Evolutionary conservation across 176 grass and related monocot genomes (phyloP).

Genomic region (Rhipidocladum racemiflorum): DNA sequence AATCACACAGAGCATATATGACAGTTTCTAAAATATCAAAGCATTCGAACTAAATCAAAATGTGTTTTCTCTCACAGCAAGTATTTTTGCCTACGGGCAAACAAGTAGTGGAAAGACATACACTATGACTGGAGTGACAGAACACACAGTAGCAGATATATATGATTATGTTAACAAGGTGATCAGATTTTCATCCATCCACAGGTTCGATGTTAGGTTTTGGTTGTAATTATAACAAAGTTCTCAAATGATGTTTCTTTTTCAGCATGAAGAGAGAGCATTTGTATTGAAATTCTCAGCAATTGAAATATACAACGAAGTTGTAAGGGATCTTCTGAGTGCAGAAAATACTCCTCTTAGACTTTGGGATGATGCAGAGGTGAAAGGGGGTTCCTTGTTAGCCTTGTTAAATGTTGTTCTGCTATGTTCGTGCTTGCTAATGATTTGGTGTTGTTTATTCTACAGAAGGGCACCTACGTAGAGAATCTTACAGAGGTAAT

Average conservation of each 20-base stretch:
- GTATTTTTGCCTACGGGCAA: slow-evolving; percentile 97
- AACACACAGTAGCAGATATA: slow-evolving; percentile 88
- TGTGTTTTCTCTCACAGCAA: slow-evolving; percentile 56
- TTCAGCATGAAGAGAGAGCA: slow-evolving; percentile 93
- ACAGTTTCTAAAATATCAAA: neutral
- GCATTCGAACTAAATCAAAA: neutral
- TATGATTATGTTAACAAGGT: slow-evolving; percentile 93
- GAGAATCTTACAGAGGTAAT: slow-evolving; percentile 83
- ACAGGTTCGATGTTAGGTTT: slow-evolving; percentile 10
- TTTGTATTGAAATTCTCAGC: slow-evolving; percentile 93
- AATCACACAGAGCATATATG: neutral
- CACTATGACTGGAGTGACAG: slow-evolving; percentile 95
- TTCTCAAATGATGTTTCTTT: slow-evolving; percentile 23
- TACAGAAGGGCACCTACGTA: slow-evolving; percentile 73
- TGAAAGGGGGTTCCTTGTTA: slow-evolving; percentile 20
- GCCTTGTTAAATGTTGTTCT: neutral
- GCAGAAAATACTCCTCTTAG: slow-evolving; percentile 64
- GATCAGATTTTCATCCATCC: slow-evolving; percentile 19
- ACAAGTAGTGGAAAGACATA: slow-evolving; percentile 98
- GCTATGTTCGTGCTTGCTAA: slow-evolving; percentile 12
- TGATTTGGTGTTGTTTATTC: slow-evolving; percentile 27
- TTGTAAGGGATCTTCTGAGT: slow-evolving; percentile 78
- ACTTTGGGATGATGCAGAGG: slow-evolving; percentile 90
- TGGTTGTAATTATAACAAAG: neutral
- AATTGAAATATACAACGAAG: slow-evolving; percentile 98